phyloP scores from a whole-genome alignment of 352 stramenopile species.

The Globisporangium nodosum region DNA sequence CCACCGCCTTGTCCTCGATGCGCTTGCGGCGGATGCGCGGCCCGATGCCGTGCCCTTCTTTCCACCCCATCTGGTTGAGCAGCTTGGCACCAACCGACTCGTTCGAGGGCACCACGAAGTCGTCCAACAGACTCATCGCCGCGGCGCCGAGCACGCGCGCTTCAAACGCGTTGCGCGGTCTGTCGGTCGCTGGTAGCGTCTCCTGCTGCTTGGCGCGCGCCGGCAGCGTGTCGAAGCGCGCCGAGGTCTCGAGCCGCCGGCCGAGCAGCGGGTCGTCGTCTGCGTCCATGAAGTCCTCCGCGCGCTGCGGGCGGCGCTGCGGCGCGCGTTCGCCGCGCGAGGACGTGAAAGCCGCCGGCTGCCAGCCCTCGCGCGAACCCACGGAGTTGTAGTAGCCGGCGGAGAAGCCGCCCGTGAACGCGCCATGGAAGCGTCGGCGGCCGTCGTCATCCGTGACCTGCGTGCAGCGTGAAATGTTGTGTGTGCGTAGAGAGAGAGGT shows the following conservation, averaged over 20 bases:
- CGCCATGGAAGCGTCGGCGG: conserved; percentile 87
- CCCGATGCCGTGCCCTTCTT: conserved; percentile 86
- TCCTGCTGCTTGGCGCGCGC: conserved; percentile 24
- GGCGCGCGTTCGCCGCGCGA: conserved; percentile 39
- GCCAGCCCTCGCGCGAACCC: conserved; percentile 86
- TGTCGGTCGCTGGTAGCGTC: neutral
- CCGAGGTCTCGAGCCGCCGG: conserved; percentile 61
- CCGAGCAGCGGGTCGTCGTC: conserved; percentile 89
- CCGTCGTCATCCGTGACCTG: conserved; percentile 73
- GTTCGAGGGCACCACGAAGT: conserved; percentile 63
- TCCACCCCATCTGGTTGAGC: conserved; percentile 88
- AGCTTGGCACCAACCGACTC: conserved; percentile 82
- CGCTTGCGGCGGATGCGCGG: conserved; percentile 52
- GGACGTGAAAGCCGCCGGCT: conserved; percentile 74
- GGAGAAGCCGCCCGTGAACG: conserved; percentile 92
- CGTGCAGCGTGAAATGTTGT: too few relatives aligned
- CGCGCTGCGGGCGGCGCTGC: conserved; percentile 34
- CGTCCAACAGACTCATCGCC: conserved; percentile 51
- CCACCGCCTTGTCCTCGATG: conserved; percentile 12
- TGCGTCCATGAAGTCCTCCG: conserved; percentile 94
- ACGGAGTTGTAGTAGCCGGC: conserved; percentile 94
- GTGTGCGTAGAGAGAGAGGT: neutral
- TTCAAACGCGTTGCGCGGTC: conserved; percentile 11
- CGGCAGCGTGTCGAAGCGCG: conserved; percentile 60
- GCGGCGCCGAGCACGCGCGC: conserved; percentile 1